These are phyloP conservation scores for Pichia cephalocereana DNA, from an alignment of 805 yeast genomes.

Conservation along the genomic window DNA sequence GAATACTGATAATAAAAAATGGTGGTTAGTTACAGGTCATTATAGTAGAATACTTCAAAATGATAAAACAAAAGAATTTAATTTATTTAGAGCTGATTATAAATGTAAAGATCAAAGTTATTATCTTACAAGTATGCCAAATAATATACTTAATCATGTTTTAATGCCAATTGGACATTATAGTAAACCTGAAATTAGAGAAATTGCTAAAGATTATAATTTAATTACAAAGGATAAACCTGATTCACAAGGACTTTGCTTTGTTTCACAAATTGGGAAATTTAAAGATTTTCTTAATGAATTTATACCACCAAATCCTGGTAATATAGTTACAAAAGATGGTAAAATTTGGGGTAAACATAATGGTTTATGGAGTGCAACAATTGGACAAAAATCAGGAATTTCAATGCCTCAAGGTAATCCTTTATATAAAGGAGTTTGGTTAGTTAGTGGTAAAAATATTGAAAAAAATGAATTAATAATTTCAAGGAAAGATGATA, in stretches of 20 bases:
- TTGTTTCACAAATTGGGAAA: conserved; percentile 58
- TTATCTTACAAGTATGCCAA: conserved; percentile 64
- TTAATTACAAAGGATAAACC: conserved; percentile 68
- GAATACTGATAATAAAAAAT: conserved; percentile 20
- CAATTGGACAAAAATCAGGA: conserved; percentile 81
- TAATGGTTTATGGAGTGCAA: conserved; percentile 88
- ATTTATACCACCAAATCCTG: conserved; percentile 64
- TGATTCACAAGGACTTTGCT: conserved; percentile 93
- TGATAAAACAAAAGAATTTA: conserved; percentile 25
- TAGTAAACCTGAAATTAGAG: conserved; percentile 65
- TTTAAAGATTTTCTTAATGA: conserved; percentile 68
- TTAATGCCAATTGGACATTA: conserved; percentile 77
- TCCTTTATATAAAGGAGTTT: conserved; percentile 61
- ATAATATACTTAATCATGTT: conserved; percentile 34
- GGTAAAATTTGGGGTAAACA: conserved; percentile 77
- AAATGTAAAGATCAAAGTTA: conserved; percentile 80
- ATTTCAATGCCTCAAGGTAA: conserved; percentile 85
- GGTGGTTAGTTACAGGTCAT: conserved; percentile 93
- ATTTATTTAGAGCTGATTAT: conserved; percentile 51
- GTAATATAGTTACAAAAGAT: conserved; percentile 67
- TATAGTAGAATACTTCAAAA: conserved; percentile 48
- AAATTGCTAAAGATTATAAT: conserved; percentile 44
- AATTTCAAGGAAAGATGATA: conserved; percentile 64
- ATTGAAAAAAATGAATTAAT: conserved; percentile 59
- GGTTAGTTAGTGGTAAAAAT: conserved; percentile 79